Conservation (phyloP, 352 stramenopile genomes). For the Thraustotheca clavata region DNA sequence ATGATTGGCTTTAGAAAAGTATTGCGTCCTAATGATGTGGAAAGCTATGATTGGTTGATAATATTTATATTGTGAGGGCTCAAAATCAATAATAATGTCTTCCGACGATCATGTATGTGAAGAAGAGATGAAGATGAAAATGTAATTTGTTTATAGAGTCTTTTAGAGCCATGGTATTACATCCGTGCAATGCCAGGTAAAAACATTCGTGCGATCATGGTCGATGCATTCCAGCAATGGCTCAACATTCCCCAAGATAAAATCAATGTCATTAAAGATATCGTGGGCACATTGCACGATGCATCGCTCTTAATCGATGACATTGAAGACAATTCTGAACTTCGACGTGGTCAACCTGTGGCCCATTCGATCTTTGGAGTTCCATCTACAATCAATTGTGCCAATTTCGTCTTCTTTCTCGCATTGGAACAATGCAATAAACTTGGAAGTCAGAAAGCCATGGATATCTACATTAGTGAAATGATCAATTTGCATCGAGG, state of each 20-base stretch:
- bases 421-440: constrained; percentile 89
- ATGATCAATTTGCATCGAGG: constrained; percentile 93
- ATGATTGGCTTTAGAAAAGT: too few relatives aligned
- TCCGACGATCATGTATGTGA: neutral
- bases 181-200: constrained; percentile 81
- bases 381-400: constrained; percentile 94
- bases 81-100: neutral
- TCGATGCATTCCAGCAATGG: constrained; percentile 86
- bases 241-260: constrained; percentile 49
- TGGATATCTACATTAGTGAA: constrained; percentile 91
- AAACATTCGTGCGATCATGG: constrained; percentile 80
- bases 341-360: constrained; percentile 90
- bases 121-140: too few relatives aligned
- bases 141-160: constrained; percentile 16
- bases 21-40: too few relatives aligned
- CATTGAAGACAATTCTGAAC: constrained; percentile 97
- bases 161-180: constrained; percentile 84
- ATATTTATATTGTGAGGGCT: neutral
- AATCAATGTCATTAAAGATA: constrained; percentile 83
- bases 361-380: constrained; percentile 96
- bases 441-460: constrained; percentile 71
- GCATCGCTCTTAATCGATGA: constrained; percentile 95
- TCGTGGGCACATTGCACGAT: constrained; percentile 95
- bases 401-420: constrained; percentile 98
- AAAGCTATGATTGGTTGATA: neutral